Evolutionary conservation across 495 filamentous ascomycete species (phyloP), one percentile per base, ranked within the genome.

Genomic region (Neurospora sp.): DNA sequence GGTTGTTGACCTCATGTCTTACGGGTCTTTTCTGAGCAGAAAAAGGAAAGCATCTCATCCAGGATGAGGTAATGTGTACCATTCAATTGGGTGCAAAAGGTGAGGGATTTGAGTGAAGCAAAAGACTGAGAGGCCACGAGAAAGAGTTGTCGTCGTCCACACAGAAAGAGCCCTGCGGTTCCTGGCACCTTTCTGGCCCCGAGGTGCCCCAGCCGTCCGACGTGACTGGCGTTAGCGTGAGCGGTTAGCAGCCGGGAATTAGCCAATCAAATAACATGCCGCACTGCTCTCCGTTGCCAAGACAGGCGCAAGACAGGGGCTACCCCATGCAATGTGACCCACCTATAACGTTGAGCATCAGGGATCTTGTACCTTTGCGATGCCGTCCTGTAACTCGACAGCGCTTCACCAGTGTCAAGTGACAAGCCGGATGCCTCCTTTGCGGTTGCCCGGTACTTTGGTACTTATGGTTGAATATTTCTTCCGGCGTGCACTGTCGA

Each of bases 151-250:
- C 53, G 53, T 66, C 22, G 53, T 35, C 53, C 53, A 66, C 53
- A 66, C 53, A 66, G 53, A 66, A 37, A 66, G 53, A 66, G 27
- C 22, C 22, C 53, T 35, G 53, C 53, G 2, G 53, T 66, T 66
- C 53, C 53, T 37, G 53, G 27, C 53, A 3, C 12, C 53, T 61
- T 61, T 12, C 22, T 61, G 53, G 48, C 6, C 53, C 27, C 53
- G 53, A 66, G 53, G 27, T 77, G 61, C 74, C 71, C 66, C 69
- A 72, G 40, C 68, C 70, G 74, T 73, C 68, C 59, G 70, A 76
- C 68, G 82, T 85, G 84, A 84, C 82, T 82, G 83, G 81, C 77
- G 68, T 75, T 78, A 74, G 79, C 69, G 75, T 75, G 73, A 82
- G 83, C 83, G 83, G 83, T 79, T 85, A 85, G 53, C 76, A 81